Percentiles rank a stretch among this genome's conserved stretches.
These are phyloP conservation scores for Massarina eburnea DNA, from an alignment of 2,329 filamentous ascomycete species.

Conservation along the genomic window DNA sequence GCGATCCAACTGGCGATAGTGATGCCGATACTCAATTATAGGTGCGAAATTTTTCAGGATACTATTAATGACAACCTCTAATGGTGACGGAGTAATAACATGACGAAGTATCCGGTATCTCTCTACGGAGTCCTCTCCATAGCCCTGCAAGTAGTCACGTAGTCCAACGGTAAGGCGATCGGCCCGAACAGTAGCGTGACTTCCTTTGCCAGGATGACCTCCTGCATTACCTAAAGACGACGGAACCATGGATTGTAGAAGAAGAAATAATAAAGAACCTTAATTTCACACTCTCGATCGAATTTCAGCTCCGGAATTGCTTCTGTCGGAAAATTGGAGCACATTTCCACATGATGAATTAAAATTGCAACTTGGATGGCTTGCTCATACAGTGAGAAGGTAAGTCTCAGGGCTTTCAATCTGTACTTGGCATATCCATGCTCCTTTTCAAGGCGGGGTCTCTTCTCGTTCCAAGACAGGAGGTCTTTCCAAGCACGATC, in stretches of 20 bases:
- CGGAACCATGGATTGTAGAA: background rate
- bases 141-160: background rate
- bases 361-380: background rate
- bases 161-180: background rate
- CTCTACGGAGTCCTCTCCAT: background rate
- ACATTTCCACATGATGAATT: background rate
- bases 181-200: background rate
- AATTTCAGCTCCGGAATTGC: background rate
- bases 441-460: background rate
- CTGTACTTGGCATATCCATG: background rate
- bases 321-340: background rate
- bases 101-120: background rate
- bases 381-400: background rate
- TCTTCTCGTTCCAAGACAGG: background rate
- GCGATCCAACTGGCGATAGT: background rate
- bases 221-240: constrained; percentile 3
- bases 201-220: background rate
- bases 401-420: background rate
- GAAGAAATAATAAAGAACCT: background rate
- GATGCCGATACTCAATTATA: background rate
- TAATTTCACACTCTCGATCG: background rate
- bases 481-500: background rate
- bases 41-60: background rate
- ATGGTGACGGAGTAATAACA: too few relatives aligned
- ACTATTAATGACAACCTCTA: too few relatives aligned